A percentile compares a stretch with the other conserved stretches of the same genome.
Conservation (phyloP, 305 asterid genomes). For the Solanum hybrid region DNA sequence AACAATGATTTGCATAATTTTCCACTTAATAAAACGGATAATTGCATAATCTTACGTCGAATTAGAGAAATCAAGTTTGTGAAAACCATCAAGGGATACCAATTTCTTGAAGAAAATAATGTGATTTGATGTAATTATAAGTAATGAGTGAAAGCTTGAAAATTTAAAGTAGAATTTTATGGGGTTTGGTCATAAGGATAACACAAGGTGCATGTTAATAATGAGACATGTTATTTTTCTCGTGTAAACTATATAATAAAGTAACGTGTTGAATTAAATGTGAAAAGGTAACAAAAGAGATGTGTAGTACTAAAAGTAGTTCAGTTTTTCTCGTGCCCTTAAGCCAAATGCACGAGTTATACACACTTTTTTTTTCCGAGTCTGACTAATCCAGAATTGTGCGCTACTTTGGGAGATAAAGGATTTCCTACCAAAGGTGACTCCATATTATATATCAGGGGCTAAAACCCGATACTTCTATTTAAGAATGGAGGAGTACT, state of each 20-base stretch:
- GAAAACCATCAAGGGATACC: background rate
- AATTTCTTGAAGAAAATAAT: background rate
- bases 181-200: background rate
- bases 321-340: background rate
- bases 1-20: too few relatives aligned
- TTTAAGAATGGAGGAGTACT: too few relatives aligned
- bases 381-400: background rate
- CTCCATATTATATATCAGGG: too few relatives aligned
- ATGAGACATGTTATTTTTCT: background rate
- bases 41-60: background rate
- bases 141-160: background rate
- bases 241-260: background rate
- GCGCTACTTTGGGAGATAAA: background rate
- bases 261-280: background rate
- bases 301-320: background rate
- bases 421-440: too few relatives aligned
- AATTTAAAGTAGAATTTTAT: background rate
- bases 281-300: background rate
- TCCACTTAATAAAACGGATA: too few relatives aligned
- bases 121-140: background rate
- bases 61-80: background rate
- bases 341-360: background rate
- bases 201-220: conserved; percentile 13
- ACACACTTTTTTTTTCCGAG: background rate
- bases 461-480: too few relatives aligned